Conservation (phyloP, 306 rosid genomes). For the Acacia melanoxylon region DNA sequence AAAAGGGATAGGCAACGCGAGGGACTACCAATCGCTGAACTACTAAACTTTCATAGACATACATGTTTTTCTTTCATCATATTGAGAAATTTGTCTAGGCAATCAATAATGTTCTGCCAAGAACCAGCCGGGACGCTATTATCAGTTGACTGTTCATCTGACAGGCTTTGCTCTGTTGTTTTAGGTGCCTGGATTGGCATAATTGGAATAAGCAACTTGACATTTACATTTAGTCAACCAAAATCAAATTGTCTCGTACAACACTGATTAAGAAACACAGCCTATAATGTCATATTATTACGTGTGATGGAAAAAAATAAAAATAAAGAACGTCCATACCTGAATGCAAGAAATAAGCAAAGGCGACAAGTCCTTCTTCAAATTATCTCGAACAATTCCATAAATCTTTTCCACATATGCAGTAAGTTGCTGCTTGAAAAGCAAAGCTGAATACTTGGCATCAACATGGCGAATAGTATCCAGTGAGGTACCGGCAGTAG, state of each 20-base stretch:
- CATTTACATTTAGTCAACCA: background rate
- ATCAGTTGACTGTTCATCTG: constrained; percentile 43
- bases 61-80: constrained; percentile 73
- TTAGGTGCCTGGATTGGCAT: constrained; percentile 61
- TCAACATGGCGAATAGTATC: constrained; percentile 77
- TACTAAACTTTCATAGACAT: constrained; percentile 39
- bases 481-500: constrained; percentile 66
- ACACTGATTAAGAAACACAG: background rate
- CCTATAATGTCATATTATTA: background rate
- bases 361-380: constrained; percentile 73
- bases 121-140: constrained; percentile 47
- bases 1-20: background rate
- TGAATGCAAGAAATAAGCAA: constrained; percentile 71
- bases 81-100: constrained; percentile 61
- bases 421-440: constrained; percentile 92
- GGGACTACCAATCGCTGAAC: background rate
- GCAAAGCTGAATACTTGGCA: constrained; percentile 92
- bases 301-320: background rate
- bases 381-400: constrained; percentile 80
- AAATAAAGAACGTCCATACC: constrained; percentile 42
- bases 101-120: constrained; percentile 56
- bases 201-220: constrained; percentile 19
- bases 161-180: constrained; percentile 43
- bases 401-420: constrained; percentile 87
- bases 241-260: background rate